phyloP scores from a whole-genome alignment of 768 basidiomycete genomes.

The Tricholomella constricta region DNA sequence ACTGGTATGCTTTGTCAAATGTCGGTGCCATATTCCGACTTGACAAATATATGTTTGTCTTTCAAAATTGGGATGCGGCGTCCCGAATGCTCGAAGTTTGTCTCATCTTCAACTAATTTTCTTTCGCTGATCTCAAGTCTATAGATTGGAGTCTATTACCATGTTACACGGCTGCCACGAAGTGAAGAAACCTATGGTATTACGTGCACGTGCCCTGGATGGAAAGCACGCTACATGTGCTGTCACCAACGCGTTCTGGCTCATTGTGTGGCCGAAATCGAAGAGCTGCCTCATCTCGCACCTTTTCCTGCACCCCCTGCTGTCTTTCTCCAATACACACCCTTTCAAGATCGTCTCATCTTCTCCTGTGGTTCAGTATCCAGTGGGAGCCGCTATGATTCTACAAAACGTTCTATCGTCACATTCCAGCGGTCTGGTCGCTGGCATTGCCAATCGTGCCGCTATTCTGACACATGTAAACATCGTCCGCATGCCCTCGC shows the following conservation, averaged over 20 bases:
- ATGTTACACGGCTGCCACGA: background rate
- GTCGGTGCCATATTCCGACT: conserved; percentile 1
- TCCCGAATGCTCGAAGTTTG: background rate
- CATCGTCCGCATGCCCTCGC: background rate
- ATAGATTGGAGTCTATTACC: background rate
- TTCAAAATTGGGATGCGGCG: background rate
- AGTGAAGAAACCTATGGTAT: background rate
- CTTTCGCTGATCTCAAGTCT: background rate
- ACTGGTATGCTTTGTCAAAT: background rate
- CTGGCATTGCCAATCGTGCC: background rate
- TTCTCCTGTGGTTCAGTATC: conserved; percentile 2
- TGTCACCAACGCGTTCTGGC: background rate
- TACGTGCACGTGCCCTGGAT: background rate
- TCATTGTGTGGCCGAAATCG: background rate
- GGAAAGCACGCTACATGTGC: background rate
- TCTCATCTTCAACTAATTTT: background rate
- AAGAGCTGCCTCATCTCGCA: background rate
- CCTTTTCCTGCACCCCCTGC: background rate
- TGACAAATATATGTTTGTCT: background rate
- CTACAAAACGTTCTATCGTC: background rate
- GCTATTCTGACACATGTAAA: background rate
- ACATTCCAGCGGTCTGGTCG: background rate
- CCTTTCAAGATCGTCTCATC: background rate
- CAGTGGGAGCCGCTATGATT: background rate
- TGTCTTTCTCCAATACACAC: background rate